Conservation (phyloP, 129 eudicot species). For the Helianthus annuus region HanXRQr2.0-SUNRISE NC_035447.2:51224361-51224860, state of each 20-base stretch:
- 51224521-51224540: neutral
- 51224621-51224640: neutral
- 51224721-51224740: neutral
- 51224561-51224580: slow-evolving; percentile 5
- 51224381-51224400: neutral
- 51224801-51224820: no score
- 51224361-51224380: neutral
- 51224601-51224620: neutral
- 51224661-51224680: slow-evolving; percentile 7
- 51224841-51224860: no score
- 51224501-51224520: neutral
- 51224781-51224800: no score
- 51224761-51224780: no score
- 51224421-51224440: slow-evolving; percentile 55
- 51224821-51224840: no score
- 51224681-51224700: slow-evolving; percentile 7
- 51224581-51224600: slow-evolving; percentile 8
- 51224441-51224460: slow-evolving; percentile 66
- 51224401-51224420: slow-evolving; percentile 71
- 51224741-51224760: neutral
- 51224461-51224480: slow-evolving; percentile 61
- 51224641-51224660: slow-evolving; percentile 5
- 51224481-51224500: slow-evolving; percentile 52
- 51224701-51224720: neutral
- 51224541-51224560: neutral